Percentiles rank a stretch among this genome's conserved stretches.
phyloP scores from a whole-genome alignment of 2,329 filamentous ascomycete genomes.

The Emmonsiellopsis sp. region DNA sequence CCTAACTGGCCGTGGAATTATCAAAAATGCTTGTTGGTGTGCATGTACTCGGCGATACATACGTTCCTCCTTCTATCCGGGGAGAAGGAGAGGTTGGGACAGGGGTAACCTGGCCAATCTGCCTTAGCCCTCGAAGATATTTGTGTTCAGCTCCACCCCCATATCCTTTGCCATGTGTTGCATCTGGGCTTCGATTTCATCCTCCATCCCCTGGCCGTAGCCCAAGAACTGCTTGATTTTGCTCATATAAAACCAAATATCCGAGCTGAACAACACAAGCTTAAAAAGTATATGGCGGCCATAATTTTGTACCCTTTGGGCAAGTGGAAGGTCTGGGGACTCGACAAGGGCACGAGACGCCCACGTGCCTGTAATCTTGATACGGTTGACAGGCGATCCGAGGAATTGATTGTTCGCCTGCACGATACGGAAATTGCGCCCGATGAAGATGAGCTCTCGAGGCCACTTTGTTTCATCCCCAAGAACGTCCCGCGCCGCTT shows the following conservation, averaged over 20 bases:
- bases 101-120: neutral
- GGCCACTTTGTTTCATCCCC: slow-evolving; percentile 83
- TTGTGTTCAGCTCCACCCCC: slow-evolving; percentile 82
- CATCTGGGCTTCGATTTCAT: slow-evolving; percentile 85
- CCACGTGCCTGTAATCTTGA: slow-evolving; percentile 92
- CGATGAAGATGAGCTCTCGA: slow-evolving; percentile 84
- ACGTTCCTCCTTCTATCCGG: no score
- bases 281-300: slow-evolving; percentile 77
- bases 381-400: slow-evolving; percentile 76
- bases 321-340: slow-evolving; percentile 54
- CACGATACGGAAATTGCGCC: slow-evolving; percentile 83
- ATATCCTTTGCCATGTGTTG: slow-evolving; percentile 79
- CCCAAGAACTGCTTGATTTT: slow-evolving; percentile 70
- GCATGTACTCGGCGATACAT: no score
- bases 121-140: slow-evolving; percentile 70
- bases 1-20: no score
- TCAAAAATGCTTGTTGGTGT: no score
- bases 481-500: slow-evolving; percentile 69
- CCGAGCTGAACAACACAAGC: slow-evolving; percentile 63
- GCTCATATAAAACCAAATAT: slow-evolving; percentile 74
- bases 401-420: slow-evolving; percentile 90
- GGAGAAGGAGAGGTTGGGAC: no score
- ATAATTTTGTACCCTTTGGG: slow-evolving; percentile 58
- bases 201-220: slow-evolving; percentile 78
- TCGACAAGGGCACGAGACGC: slow-evolving; percentile 76